These are phyloP conservation scores for Irpex sp. DNA, from an alignment of 1,284 basidiomycete genomes.

Conservation along the genomic window DNA sequence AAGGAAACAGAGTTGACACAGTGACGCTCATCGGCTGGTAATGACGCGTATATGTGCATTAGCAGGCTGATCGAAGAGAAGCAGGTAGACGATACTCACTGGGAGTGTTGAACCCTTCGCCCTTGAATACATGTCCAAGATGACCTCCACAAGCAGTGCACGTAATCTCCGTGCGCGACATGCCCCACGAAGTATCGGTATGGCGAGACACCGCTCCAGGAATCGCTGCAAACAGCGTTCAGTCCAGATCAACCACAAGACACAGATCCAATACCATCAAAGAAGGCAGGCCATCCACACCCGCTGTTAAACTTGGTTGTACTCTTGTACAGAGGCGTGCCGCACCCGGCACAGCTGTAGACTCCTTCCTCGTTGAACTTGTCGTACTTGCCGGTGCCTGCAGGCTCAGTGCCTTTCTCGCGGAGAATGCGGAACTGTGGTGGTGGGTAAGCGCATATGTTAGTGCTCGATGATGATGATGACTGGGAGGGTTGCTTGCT, in stretches of 20 bases:
- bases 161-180: slow-evolving; percentile 70
- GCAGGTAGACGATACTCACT: slow-evolving; percentile 39
- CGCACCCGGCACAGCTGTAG: slow-evolving; percentile 74
- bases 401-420: slow-evolving; percentile 82
- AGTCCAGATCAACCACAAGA: not conserved
- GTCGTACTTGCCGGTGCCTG: slow-evolving; percentile 80
- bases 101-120: slow-evolving; percentile 76
- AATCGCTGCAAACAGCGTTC: slow-evolving; percentile 49
- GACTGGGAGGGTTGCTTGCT: not conserved
- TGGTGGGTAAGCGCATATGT: not conserved
- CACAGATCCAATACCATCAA: slow-evolving; percentile 57
- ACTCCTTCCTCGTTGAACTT: slow-evolving; percentile 63
- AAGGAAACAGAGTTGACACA: slow-evolving; percentile 91
- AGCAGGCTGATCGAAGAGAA: slow-evolving; percentile 18
- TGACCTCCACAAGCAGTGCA: slow-evolving; percentile 88
- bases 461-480: too few species aligned
- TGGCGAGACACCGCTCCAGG: slow-evolving; percentile 85
- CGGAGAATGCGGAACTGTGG: slow-evolving; percentile 85
- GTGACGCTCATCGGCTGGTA: slow-evolving; percentile 75
- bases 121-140: slow-evolving; percentile 92
- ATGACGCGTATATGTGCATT: not conserved
- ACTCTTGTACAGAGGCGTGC: slow-evolving; percentile 78
- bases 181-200: slow-evolving; percentile 56
- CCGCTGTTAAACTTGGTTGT: slow-evolving; percentile 91
- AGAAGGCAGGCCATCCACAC: slow-evolving; percentile 98